Evolutionary conservation across 225 moss, liverwort and hornwort genomes (phyloP), one percentile per base, ranked within the genome.

Genomic region (Marchantia polymorpha): DNA sequence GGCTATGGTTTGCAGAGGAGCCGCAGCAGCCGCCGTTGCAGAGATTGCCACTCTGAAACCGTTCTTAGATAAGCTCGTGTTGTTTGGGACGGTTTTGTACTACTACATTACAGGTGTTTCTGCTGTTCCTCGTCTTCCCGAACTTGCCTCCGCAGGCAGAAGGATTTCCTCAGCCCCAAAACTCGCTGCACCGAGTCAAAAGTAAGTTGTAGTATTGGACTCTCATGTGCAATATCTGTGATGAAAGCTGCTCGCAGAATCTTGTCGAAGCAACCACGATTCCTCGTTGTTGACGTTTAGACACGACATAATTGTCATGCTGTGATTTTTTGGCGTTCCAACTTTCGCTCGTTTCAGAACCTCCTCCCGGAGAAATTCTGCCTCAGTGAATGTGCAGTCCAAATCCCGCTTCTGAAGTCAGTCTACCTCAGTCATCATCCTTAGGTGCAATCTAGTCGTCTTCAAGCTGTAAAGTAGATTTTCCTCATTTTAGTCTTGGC

Each of bases 51-150:
- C 74, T 14, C 29, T 84, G 19, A 84, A 87, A 55, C 84, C 87
- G 0, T 60, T 82, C 8, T 48, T 87, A 26, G 87, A 87, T 77
- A 79, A 84, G 80, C 56, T 82, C 39, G 67, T 87, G 65, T 82
- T 87, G 7, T 54, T 87, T 75, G 87, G 84, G 64, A 87, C 87
- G 0, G 54, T 87, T 63, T 51, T 87, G 22, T 82, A 79, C 22
- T 73, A 82, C 22, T 87, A 80, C 70, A 80, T 87, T 64, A 82
- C 87, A 52, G 87, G 87, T 30, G 79, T 84, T 12, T 56, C 87
- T 39, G 76, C 82, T 29, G 14, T 84, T 54, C 87, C 84, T 73
- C 76, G 77, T n/a, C 39, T 84, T 78, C 82, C 80, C n/a, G 74
- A 68, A 59, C 31, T 79, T 72, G 53, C 12, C 22, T 69, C 66